Evolutionary conservation across 352 stramenopile species (phyloP).

Genomic region (Globisporangium camurandrum): DNA sequence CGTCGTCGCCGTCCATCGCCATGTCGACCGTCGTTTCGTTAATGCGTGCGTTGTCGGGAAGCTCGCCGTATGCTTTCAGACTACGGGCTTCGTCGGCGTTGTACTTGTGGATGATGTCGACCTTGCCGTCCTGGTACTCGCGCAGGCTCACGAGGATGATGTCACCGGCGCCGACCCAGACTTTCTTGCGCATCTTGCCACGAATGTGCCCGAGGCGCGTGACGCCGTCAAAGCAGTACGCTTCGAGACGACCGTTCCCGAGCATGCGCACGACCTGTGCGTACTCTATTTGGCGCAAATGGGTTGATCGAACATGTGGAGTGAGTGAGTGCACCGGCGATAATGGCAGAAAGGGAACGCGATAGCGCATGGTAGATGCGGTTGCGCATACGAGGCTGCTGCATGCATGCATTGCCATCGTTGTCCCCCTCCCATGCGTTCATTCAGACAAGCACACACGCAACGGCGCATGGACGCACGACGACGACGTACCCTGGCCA

Average conservation of each 20-base stretch:
- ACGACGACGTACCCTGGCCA: constrained; percentile 83
- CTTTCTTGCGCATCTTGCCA: constrained; percentile 99
- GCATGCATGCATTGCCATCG: no score
- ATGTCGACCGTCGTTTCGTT: constrained; percentile 87
- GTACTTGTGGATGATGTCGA: constrained; percentile 99
- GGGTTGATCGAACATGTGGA: background rate
- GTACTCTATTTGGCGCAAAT: constrained; percentile 95
- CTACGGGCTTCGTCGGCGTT: constrained; percentile 96
- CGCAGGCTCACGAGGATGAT: constrained; percentile 98
- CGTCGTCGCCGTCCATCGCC: constrained; percentile 78
- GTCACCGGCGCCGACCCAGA: constrained; percentile 97
- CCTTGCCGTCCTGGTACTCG: constrained; percentile 99
- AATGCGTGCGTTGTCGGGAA: constrained; percentile 94
- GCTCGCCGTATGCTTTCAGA: constrained; percentile 98
- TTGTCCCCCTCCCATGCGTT: no score
- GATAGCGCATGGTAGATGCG: no score
- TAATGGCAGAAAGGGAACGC: no score
- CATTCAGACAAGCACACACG: background rate
- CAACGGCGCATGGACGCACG: background rate
- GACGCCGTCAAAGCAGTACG: constrained; percentile 98
- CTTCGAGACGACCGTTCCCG: constrained; percentile 97
- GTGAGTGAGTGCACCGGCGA: no score
- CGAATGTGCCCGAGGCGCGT: constrained; percentile 97
- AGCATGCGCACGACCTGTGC: constrained; percentile 98
- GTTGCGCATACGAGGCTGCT: no score